Percentiles rank a stretch among this genome's conserved stretches.
Evolutionary conservation across 2,329 filamentous ascomycete species (phyloP).

Genomic region (Diaporthe sp.): DNA sequence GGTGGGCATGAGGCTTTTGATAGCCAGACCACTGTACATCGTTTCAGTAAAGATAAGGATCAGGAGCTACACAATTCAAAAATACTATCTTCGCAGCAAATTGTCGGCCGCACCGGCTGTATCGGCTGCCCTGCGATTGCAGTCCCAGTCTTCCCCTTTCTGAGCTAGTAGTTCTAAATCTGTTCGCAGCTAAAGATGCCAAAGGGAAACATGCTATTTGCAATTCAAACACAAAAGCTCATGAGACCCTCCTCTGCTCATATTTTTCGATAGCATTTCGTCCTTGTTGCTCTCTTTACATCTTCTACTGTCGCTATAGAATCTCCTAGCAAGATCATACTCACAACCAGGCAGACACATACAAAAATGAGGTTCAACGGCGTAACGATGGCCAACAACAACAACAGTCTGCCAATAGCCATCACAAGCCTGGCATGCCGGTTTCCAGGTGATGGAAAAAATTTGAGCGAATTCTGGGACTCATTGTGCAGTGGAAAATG

Average conservation of each 20-base stretch:
- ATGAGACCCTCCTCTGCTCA: neutral
- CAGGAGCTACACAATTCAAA: neutral
- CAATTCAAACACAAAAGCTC: neutral
- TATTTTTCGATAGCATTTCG: neutral
- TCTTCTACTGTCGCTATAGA: neutral
- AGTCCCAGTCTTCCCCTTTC: neutral
- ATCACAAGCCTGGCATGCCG: neutral
- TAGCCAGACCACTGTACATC: neutral
- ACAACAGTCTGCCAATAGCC: neutral
- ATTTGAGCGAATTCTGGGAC: neutral
- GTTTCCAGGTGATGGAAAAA: neutral
- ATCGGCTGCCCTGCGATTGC: neutral
- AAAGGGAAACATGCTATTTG: neutral
- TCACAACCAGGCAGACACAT: neutral
- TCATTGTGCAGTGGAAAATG: neutral
- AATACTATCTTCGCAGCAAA: neutral
- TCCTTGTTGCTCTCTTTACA: neutral
- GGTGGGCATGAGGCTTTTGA: neutral
- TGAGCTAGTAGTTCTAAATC: neutral
- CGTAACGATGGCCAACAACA: neutral
- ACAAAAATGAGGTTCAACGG: neutral
- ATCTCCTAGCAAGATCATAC: neutral
- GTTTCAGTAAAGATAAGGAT: neutral
- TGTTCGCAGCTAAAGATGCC: neutral
- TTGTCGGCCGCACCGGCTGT: neutral